Percentiles rank a stretch among this genome's conserved stretches.
Evolutionary conservation across 2,329 filamentous ascomycete genomes (phyloP).

Genomic region (Trichoderma polysporum): DNA sequence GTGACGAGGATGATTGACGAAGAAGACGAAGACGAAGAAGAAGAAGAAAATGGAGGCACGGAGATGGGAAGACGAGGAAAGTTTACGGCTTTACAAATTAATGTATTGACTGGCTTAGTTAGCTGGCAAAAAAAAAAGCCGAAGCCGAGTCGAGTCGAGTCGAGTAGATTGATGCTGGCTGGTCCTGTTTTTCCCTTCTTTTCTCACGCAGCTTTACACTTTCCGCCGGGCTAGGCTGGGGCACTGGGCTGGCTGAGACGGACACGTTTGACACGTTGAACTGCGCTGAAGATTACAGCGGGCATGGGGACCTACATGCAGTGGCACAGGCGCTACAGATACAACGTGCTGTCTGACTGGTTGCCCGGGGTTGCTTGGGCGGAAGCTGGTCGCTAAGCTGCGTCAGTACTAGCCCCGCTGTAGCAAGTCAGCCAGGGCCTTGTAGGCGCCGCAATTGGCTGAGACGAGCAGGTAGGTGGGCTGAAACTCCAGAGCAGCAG

Average conservation of each 20-base stretch:
- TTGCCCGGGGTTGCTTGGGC: neutral
- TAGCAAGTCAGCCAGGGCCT: neutral
- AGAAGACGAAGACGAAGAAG: neutral
- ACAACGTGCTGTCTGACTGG: neutral
- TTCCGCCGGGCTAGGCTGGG: no score
- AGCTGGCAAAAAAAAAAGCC: neutral
- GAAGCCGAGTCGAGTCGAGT: neutral
- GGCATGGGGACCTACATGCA: no score
- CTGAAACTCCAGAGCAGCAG: neutral
- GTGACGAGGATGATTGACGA: neutral
- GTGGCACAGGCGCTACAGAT: neutral
- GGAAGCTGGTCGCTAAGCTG: neutral
- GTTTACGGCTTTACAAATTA: neutral
- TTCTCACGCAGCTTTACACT: no score
- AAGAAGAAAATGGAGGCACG: neutral
- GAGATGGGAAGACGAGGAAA: neutral
- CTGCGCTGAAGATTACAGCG: neutral
- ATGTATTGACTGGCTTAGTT: no score
- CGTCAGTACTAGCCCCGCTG: slow-evolving; percentile 8
- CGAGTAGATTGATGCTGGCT: no score
- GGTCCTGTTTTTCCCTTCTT: no score
- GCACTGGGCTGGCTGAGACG: no score
- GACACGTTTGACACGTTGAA: neutral
- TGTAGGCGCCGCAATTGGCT: neutral
- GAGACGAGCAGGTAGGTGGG: neutral